Evolutionary conservation across 805 yeast genomes (phyloP).

Genomic region (Wickerhamiella sorbophila): DNA sequence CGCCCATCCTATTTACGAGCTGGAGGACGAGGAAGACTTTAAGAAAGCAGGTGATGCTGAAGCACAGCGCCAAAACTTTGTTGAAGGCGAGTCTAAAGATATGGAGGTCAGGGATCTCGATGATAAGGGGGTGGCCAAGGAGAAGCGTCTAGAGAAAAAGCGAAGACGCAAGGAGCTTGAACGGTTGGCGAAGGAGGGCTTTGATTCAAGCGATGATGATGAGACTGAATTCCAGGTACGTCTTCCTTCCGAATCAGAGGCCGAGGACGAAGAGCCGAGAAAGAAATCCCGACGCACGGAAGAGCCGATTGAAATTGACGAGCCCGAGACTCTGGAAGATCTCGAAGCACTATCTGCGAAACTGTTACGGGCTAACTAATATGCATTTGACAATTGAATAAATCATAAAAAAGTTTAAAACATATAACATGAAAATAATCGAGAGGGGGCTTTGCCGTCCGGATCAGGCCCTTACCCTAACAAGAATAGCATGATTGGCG

Average conservation of each 20-base stretch:
- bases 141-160: slow-evolving; percentile 76
- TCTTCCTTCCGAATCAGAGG: slow-evolving; percentile 16
- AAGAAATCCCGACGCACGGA: slow-evolving; percentile 16
- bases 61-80: slow-evolving; percentile 51
- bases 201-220: slow-evolving; percentile 22
- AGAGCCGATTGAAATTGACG: slow-evolving; percentile 56
- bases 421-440: neutral
- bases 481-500: no score
- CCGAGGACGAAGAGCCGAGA: slow-evolving; percentile 17
- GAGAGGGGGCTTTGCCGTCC: no score
- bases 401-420: neutral
- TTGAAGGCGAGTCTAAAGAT: slow-evolving; percentile 46
- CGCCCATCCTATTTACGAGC: slow-evolving; percentile 82
- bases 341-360: slow-evolving; percentile 48
- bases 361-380: slow-evolving; percentile 13
- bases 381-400: neutral
- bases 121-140: slow-evolving; percentile 65
- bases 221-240: slow-evolving; percentile 7
- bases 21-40: slow-evolving; percentile 83
- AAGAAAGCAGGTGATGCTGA: slow-evolving; percentile 51
- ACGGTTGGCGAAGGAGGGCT: slow-evolving; percentile 33
- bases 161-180: slow-evolving; percentile 74
- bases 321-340: slow-evolving; percentile 85
- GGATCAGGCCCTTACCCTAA: no score
- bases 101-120: slow-evolving; percentile 61